Evolutionary conservation across 2,329 filamentous ascomycete species (phyloP).

Genomic region (Curvularia spicifera): DNA sequence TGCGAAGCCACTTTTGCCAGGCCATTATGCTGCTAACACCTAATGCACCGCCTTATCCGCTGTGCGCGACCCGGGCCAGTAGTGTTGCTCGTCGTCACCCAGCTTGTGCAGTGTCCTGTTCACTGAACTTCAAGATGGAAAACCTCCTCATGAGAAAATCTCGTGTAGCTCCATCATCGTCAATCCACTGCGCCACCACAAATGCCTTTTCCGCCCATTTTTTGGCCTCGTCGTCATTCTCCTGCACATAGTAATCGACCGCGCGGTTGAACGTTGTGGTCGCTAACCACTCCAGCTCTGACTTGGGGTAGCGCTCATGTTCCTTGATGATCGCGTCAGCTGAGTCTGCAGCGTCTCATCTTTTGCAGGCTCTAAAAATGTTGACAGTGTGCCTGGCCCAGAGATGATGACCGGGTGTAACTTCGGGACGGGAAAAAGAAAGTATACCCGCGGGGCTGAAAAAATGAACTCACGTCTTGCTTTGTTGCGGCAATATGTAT

Average conservation of each 20-base stretch:
- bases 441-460: constrained; percentile 5
- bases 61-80: constrained; percentile 1
- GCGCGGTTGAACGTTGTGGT: constrained; percentile 67
- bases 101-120: constrained; percentile 1
- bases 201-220: constrained; percentile 70
- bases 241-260: constrained; percentile 62
- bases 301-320: constrained; percentile 64
- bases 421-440: constrained; percentile 14
- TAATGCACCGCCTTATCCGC: constrained; percentile 3
- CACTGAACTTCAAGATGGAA: constrained; percentile 31
- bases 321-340: constrained; percentile 36
- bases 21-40: constrained; percentile 4
- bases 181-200: constrained; percentile 64
- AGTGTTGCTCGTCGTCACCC: background rate
- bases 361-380: constrained; percentile 21
- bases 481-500: constrained; percentile 45
- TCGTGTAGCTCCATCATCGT: constrained; percentile 55
- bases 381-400: constrained; percentile 21
- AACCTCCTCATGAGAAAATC: constrained; percentile 53
- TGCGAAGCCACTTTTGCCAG: constrained; percentile 11
- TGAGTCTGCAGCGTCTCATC: constrained; percentile 6
- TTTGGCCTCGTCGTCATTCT: constrained; percentile 62
- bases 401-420: background rate
- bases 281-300: constrained; percentile 79
- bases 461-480: constrained; percentile 35